phyloP scores from a whole-genome alignment of 2,329 filamentous ascomycete genomes.

The Epichloe gansuensis region DNA sequence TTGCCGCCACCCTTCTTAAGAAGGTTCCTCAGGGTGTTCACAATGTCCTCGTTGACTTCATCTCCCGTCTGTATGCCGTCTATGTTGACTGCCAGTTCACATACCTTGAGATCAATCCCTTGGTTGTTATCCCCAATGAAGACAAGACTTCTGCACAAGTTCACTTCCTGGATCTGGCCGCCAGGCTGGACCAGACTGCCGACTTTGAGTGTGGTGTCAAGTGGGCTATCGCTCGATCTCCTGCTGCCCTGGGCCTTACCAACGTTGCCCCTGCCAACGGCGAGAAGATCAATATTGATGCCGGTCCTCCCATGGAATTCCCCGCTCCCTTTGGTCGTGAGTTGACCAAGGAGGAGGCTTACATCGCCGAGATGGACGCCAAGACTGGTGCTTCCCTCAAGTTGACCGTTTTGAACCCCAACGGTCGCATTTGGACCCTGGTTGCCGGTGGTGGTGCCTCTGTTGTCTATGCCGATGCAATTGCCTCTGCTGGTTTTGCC shows the following conservation, averaged over 20 bases:
- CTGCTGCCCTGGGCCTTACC: slow-evolving; percentile 75
- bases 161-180: slow-evolving; percentile 95
- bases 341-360: slow-evolving; percentile 96
- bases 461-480: slow-evolving; percentile 97
- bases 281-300: slow-evolving; percentile 81
- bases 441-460: slow-evolving; percentile 99
- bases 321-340: slow-evolving; percentile 97
- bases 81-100: slow-evolving; percentile 99
- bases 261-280: slow-evolving; percentile 47
- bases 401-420: slow-evolving; percentile 86
- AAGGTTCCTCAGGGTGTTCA: slow-evolving; percentile 93
- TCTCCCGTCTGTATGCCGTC: slow-evolving; percentile 93
- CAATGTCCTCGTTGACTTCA: slow-evolving; percentile 98
- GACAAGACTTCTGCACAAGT: slow-evolving; percentile 86
- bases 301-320: slow-evolving; percentile 97
- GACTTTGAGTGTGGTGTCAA: slow-evolving; percentile 99
- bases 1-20: slow-evolving; percentile 71
- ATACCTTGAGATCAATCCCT: slow-evolving; percentile 98
- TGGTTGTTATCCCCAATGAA: slow-evolving; percentile 93
- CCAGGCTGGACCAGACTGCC: slow-evolving; percentile 97
- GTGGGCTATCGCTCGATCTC: slow-evolving; percentile 92
- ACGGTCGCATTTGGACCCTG: slow-evolving; percentile 91
- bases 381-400: slow-evolving; percentile 99
- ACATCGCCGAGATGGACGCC: slow-evolving; percentile 95
- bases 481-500: slow-evolving; percentile 89